phyloP scores from a whole-genome alignment of 352 stramenopile species.

The Phytophthora cryptogea region DNA sequence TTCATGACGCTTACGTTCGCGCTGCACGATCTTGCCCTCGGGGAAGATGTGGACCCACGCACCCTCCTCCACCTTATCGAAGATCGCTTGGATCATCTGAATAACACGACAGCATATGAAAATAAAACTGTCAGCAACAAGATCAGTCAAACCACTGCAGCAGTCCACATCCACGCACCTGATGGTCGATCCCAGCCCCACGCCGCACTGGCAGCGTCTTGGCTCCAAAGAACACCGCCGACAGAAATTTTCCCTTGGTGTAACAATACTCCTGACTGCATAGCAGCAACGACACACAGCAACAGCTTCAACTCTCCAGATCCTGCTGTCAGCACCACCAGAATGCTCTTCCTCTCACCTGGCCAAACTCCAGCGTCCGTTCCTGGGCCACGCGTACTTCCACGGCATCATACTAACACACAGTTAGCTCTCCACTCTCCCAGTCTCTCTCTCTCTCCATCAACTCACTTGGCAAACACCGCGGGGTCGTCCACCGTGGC shows the following conservation, averaged over 20 bases:
- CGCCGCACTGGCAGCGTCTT: constrained; percentile 80
- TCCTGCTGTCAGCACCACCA: constrained; percentile 12
- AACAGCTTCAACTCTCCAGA: neutral
- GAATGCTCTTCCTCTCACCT: constrained; percentile 41
- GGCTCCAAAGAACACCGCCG: constrained; percentile 64
- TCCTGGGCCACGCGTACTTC: constrained; percentile 59
- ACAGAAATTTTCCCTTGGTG: constrained; percentile 54
- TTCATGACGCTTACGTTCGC: constrained; percentile 38
- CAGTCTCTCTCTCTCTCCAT: neutral
- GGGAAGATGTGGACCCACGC: constrained; percentile 90
- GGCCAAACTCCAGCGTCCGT: constrained; percentile 74
- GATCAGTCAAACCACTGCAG: neutral
- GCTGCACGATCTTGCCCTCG: constrained; percentile 85
- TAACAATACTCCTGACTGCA: constrained; percentile 89
- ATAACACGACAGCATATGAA: neutral
- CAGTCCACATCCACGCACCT: constrained; percentile 27
- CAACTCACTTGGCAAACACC: constrained; percentile 63
- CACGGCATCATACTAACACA: constrained; percentile 71
- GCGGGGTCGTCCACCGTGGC: constrained; percentile 82
- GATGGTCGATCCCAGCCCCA: constrained; percentile 72
- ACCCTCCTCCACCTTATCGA: constrained; percentile 78
- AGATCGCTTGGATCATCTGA: constrained; percentile 78
- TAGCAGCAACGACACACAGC: neutral
- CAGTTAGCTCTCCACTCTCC: neutral
- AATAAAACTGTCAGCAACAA: neutral